Base-by-base conservation (phyloP, 441 rosid species). In the Populus hybrid region DNA sequence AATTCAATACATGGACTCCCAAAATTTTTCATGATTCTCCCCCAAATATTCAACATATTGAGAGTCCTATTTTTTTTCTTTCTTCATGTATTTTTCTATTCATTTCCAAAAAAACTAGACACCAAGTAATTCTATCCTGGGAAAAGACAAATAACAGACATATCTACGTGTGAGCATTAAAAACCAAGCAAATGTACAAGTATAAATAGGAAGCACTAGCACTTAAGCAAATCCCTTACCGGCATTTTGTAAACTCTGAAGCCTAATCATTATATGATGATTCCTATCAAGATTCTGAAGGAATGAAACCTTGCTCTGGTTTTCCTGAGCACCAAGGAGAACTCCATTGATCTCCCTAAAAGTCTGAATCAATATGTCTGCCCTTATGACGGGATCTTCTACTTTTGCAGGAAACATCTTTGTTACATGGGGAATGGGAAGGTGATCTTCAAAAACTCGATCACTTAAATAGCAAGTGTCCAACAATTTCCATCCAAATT, bases 331-430 rank as follows among this genome's bases (percentile, higher is more conserved):
- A 74, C 84, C 93, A 32, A 85, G 79, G 9, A 92, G 81, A 76
- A 88, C 83, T 82, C 89, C 97, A 85, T 86, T 85, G 65, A 96
- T 85, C 84, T 96, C 98, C 86, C 90, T 84, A 72, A 94, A 82
- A 61, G 94, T 90, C 86, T 94, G 97, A 74, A 96, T 84, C 82
- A 96, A 75, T 79, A 96, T 90, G 81, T 96, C 98, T 73, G 92
- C 88, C 82, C 99, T 90, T 73, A 96, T 80, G 74, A 91, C 75
- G 61, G 99, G 98, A 84, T 96, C 98, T 81, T 94, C 98, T 38
- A 96, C 90, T 50, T 86, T 92, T 65, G 95, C 93, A 1, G 99
- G 98, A 79, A 93, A 89, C 81, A 96, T 93, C 89, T 94, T 94
- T 38, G 95, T 84, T 75, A 85, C 76, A 66, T 87, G 73, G 80